Conservation (phyloP, 352 stramenopile genomes). For the Saprolegnia parasitica region DNA sequence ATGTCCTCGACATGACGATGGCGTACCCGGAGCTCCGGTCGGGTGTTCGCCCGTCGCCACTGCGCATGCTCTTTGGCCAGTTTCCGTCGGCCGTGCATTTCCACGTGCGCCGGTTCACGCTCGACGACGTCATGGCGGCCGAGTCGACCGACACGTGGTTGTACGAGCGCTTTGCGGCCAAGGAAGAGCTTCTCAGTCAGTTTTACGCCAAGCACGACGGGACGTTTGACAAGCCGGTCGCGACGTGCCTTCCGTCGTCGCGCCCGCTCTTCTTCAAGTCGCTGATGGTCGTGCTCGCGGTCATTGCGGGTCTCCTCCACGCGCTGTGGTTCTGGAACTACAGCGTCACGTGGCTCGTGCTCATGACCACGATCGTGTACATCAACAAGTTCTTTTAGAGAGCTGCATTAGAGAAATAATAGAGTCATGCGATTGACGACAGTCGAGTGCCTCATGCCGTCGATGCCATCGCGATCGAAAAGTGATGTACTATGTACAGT, state of each 20-base stretch:
- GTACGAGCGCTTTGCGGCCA: conserved; percentile 52
- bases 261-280: conserved; percentile 6
- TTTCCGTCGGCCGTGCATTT: conserved; percentile 70
- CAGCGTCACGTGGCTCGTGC: conserved; percentile 12
- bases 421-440: no score
- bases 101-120: conserved; percentile 56
- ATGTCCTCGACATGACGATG: conserved; percentile 68
- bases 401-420: background rate
- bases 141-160: conserved; percentile 19
- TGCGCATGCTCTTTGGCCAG: conserved; percentile 58
- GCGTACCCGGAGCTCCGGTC: conserved; percentile 68
- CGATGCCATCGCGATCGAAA: no score
- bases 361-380: conserved; percentile 15
- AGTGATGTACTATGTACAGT: no score
- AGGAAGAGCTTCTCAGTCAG: conserved; percentile 55
- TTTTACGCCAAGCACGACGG: conserved; percentile 56
- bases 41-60: conserved; percentile 61
- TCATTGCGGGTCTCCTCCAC: background rate
- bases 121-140: conserved; percentile 34
- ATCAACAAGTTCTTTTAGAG: conserved; percentile 18
- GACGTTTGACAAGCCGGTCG: conserved; percentile 40
- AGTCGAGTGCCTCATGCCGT: no score
- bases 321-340: conserved; percentile 17
- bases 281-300: background rate
- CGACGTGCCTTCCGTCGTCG: background rate